Evolutionary conservation across 2,329 filamentous ascomycete species (phyloP).

Genomic region (Dactylellina parvicollis): DNA sequence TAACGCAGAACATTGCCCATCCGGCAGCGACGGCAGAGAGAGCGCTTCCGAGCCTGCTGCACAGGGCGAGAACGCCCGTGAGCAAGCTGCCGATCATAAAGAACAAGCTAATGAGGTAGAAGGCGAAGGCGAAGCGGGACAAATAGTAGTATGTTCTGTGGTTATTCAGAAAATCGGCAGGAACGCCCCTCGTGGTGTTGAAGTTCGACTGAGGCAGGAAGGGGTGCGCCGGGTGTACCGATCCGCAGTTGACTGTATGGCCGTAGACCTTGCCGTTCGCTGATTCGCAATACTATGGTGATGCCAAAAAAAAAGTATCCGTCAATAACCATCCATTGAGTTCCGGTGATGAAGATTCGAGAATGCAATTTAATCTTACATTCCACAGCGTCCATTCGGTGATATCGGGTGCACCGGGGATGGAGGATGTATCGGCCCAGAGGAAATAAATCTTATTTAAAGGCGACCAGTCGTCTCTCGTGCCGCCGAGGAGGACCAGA

Average conservation of each 20-base stretch:
- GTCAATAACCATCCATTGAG: conserved; percentile 67
- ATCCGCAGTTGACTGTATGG: conserved; percentile 52
- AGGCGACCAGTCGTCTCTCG: conserved; percentile 65
- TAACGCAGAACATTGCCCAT: conserved; percentile 75
- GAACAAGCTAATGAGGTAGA: conserved; percentile 84
- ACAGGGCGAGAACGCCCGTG: conserved; percentile 74
- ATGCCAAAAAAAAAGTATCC: conserved; percentile 63
- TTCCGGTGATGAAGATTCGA: conserved; percentile 75
- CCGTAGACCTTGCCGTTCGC: conserved; percentile 38
- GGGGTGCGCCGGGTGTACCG: conserved; percentile 55
- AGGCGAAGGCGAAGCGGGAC: conserved; percentile 92
- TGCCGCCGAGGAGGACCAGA: conserved; percentile 73
- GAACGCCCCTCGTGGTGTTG: conserved; percentile 68
- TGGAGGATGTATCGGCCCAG: conserved; percentile 77
- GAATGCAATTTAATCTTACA: conserved; percentile 72
- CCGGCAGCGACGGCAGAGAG: conserved; percentile 70
- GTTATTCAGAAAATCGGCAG: conserved; percentile 58
- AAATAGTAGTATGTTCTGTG: conserved; percentile 75
- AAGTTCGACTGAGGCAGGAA: conserved; percentile 63
- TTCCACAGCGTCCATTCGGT: conserved; percentile 94
- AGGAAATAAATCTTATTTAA: conserved; percentile 86
- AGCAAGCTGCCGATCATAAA: conserved; percentile 77
- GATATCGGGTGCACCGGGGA: conserved; percentile 72
- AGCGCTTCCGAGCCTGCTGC: conserved; percentile 75
- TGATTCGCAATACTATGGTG: conserved; percentile 44